Evolutionary conservation across 2,329 filamentous ascomycete genomes (phyloP).

Genomic region (Colletotrichum sp.): DNA sequence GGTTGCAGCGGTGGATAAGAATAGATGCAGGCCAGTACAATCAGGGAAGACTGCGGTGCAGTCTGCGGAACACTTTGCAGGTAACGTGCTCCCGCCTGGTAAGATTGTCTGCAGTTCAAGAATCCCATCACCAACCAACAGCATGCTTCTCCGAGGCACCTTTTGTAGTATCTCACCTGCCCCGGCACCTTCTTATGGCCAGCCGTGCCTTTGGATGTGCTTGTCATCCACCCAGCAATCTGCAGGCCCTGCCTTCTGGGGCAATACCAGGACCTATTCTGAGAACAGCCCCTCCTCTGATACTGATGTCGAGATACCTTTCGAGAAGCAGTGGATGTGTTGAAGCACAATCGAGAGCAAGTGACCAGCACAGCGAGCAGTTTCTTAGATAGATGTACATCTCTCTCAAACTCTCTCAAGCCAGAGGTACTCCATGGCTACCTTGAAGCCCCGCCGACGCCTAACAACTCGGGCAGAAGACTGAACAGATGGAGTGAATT

Average conservation of each 20-base stretch:
- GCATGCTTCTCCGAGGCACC: neutral
- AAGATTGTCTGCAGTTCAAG: neutral
- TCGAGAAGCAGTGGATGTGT: neutral
- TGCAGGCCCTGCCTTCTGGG: neutral
- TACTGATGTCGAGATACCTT: neutral
- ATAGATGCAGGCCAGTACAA: neutral
- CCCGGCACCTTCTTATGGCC: neutral
- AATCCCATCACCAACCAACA: neutral
- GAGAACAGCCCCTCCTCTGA: neutral
- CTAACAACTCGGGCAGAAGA: constrained; percentile 1
- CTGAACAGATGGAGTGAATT: neutral
- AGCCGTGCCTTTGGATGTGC: neutral
- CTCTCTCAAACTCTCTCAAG: neutral
- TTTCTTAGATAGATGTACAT: neutral
- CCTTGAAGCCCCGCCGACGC: neutral
- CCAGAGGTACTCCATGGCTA: neutral
- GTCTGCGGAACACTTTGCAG: neutral
- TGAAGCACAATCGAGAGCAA: neutral
- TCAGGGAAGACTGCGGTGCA: neutral
- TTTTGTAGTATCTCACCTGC: neutral
- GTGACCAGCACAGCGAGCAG: neutral
- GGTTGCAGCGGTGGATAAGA: neutral
- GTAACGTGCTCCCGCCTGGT: neutral
- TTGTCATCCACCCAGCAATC: neutral
- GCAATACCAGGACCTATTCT: neutral